A percentile compares a stretch with the other conserved stretches of the same genome.
These are phyloP conservation scores for Colletotrichum caudatum DNA, from an alignment of 2,329 filamentous ascomycete species.

Conservation along the genomic window DNA sequence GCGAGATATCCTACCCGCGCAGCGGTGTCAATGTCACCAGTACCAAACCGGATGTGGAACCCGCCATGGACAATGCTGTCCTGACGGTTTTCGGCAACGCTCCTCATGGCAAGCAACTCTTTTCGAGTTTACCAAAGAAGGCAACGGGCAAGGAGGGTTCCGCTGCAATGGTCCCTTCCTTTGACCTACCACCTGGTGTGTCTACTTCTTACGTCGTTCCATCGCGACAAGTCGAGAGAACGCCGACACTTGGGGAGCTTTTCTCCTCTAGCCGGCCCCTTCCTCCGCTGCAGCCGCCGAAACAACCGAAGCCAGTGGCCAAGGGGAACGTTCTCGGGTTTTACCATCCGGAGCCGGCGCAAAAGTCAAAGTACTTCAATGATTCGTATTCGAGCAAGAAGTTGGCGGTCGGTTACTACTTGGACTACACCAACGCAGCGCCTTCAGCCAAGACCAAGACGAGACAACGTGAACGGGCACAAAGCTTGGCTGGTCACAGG, in stretches of 20 bases:
- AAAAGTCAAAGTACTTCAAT: slow-evolving; percentile 65
- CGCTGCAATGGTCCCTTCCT: background rate
- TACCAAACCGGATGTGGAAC: slow-evolving; percentile 57
- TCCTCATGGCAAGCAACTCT: slow-evolving; percentile 80
- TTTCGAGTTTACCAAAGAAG: slow-evolving; percentile 79
- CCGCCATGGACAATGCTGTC: slow-evolving; percentile 59
- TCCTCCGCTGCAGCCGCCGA: slow-evolving; percentile 76
- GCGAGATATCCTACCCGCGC: slow-evolving; percentile 67
- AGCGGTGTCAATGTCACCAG: slow-evolving; percentile 51
- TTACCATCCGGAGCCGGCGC: slow-evolving; percentile 65
- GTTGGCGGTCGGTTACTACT: slow-evolving; percentile 75
- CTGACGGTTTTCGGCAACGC: slow-evolving; percentile 83
- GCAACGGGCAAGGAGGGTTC: slow-evolving; percentile 67
- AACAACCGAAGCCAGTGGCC: slow-evolving; percentile 76
- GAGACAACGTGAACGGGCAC: slow-evolving; percentile 78
- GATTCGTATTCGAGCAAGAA: slow-evolving; percentile 75
- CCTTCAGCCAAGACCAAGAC: slow-evolving; percentile 66
- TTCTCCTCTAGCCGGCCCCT: slow-evolving; percentile 77
- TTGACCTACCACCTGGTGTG: slow-evolving; percentile 77
- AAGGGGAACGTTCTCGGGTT: slow-evolving; percentile 69
- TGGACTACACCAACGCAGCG: slow-evolving; percentile 75
- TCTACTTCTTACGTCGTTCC: slow-evolving; percentile 73
- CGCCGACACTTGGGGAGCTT: slow-evolving; percentile 77
- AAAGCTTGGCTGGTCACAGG: slow-evolving; percentile 73
- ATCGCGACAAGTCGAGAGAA: slow-evolving; percentile 58